Evolutionary conservation across 495 filamentous ascomycete species (phyloP), one percentile per base, ranked within the genome.

Genomic region (Aspergillus bridgeri): DNA sequence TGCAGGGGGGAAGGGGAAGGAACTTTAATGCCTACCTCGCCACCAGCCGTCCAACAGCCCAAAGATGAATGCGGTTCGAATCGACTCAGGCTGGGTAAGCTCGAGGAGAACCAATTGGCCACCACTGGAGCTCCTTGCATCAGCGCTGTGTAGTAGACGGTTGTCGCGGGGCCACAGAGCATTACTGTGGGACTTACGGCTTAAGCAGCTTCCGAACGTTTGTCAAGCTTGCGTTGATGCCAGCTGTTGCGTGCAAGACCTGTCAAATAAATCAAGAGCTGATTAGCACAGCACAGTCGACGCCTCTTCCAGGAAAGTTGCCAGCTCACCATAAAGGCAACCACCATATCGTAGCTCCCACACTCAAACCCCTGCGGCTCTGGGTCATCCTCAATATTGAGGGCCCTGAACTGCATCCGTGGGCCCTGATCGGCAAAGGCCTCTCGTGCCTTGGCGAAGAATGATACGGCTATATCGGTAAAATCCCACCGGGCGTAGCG

Each of bases 321-420:
- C 29, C 17, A 13, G 5, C 19, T 20, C 15, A 63, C 60, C 49
- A 60, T 60, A 27, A 67, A 64, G 2, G 79, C 80, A 22, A 83
- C 57, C 13, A 84, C 64, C 9, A 84, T 43, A 59, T 84, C 80
- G 61, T 78, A 84, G 0, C 62, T 59, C 6, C 62, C 75, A 11
- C 51, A 55, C n/a, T 73, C 67, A 44, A 81, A 77, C 3, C 76
- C 80, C 59, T 84, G 80, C 15, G 51, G 22, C 7, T 54, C 53
- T 6, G 77, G 79, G 50, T 81, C 76, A 42, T 70, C 56, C 45
- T 76, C 70, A 44, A 81, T 78, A 49, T 84, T 70, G 0, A 83
- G 58, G 6, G 58, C 55, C 27, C 65, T 57, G 48, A 58, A 64
- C 3, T 11, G 27, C 47, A 64, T 56, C n/a, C 38, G 48, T 8